These are phyloP conservation scores for Neotropicomus parvogracilis DNA, from an alignment of 1,284 basidiomycete species.

Conservation along the genomic window DNA sequence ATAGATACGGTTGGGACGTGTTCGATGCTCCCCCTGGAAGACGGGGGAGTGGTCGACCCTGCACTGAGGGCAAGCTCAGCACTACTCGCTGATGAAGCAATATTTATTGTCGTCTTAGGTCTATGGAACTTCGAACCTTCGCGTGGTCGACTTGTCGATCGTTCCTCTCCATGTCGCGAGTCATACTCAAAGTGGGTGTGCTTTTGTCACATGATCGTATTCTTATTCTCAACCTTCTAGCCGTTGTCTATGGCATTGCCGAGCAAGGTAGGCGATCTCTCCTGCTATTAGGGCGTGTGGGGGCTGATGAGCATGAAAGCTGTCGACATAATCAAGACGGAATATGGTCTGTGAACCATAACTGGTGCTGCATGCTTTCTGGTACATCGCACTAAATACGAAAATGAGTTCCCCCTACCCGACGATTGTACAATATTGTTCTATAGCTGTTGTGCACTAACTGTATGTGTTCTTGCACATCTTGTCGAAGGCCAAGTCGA, in stretches of 20 bases:
- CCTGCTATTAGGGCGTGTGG: background rate
- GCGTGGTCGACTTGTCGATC: constrained; percentile 2
- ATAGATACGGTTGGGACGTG: constrained; percentile 5
- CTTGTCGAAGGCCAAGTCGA: too few species aligned
- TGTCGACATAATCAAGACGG: constrained; percentile 5
- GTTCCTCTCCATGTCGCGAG: constrained; percentile 2
- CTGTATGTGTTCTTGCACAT: too few species aligned
- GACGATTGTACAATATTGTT: too few species aligned
- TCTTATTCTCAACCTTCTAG: background rate
- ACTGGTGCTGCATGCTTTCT: too few species aligned
- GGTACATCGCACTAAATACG: too few species aligned
- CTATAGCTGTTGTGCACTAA: too few species aligned
- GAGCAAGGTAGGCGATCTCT: background rate
- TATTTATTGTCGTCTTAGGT: background rate
- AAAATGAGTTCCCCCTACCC: too few species aligned
- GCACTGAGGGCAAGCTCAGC: background rate
- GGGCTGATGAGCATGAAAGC: background rate
- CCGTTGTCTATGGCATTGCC: constrained; percentile 1
- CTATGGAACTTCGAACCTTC: constrained; percentile 2
- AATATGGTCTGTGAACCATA: background rate
- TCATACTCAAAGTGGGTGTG: constrained; percentile 3
- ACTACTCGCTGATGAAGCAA: background rate
- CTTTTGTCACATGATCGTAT: background rate
- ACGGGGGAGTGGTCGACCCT: constrained; percentile 2
- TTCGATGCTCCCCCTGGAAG: constrained; percentile 7